Evolutionary conservation across 192 early-diverging fungal species (phyloP).

Genomic region (Coemansia sp.): DNA sequence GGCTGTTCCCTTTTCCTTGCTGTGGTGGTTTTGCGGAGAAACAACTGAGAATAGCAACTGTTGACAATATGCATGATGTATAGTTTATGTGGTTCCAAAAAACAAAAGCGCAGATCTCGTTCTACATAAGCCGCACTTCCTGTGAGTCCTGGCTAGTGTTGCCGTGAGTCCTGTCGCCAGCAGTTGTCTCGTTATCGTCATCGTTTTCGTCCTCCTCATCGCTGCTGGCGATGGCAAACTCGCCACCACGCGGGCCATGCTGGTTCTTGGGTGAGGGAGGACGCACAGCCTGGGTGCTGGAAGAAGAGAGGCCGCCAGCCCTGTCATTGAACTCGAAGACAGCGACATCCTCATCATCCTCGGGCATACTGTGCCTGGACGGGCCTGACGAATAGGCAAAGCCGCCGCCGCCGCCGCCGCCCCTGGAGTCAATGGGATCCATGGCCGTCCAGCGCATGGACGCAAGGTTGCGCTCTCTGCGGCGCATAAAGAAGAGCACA

Average conservation of each 20-base stretch:
- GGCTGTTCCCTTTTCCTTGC: too few species aligned
- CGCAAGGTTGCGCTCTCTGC: constrained; percentile 38
- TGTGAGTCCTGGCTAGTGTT: constrained; percentile 13
- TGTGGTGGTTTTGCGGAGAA: too few species aligned
- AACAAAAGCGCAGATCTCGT: too few species aligned
- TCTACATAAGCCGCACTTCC: too few species aligned
- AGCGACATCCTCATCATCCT: constrained; percentile 34
- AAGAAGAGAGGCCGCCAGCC: constrained; percentile 2
- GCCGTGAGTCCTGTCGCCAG: constrained; percentile 10
- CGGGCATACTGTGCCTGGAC: constrained; percentile 6
- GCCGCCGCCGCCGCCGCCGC: constrained; percentile 19
- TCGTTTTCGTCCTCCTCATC: constrained; percentile 13
- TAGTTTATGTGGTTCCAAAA: too few species aligned
- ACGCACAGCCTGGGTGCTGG: constrained; percentile 1
- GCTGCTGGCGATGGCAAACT: constrained; percentile 3
- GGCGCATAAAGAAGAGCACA: constrained; percentile 40
- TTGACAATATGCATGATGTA: too few species aligned
- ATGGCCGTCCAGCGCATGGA: constrained; percentile 45
- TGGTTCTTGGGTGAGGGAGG: background rate
- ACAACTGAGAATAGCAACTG: too few species aligned
- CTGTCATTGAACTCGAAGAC: constrained; percentile 36
- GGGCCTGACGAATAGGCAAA: constrained; percentile 8
- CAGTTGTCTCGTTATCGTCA: constrained; percentile 2
- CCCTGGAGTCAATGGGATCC: constrained; percentile 17
- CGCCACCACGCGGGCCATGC: background rate